A percentile compares a stretch with the other conserved stretches of the same genome.
These are phyloP conservation scores for Xylona heveae DNA, from an alignment of 495 filamentous ascomycete genomes.

Conservation along the genomic window DNA sequence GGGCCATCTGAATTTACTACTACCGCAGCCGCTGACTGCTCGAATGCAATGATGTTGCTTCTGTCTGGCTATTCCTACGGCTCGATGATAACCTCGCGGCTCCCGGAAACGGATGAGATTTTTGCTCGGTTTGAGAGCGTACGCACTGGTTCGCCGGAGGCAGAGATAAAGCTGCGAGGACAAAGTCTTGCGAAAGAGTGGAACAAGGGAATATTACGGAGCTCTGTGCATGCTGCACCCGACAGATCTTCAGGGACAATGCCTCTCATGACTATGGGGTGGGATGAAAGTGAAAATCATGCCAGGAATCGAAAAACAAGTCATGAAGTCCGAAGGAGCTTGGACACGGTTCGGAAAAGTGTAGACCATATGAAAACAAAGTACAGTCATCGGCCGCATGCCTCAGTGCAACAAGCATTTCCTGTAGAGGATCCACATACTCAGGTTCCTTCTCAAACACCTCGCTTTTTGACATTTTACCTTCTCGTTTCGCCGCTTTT, in stretches of 20 bases:
- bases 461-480: conserved; percentile 30
- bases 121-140: conserved; percentile 32
- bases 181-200: conserved; percentile 34
- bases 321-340: conserved; percentile 7
- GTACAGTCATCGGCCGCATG: conserved; percentile 1
- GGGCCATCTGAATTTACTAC: not conserved
- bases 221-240: conserved; percentile 6
- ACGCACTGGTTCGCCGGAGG: conserved; percentile 25
- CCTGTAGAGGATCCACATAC: conserved; percentile 2
- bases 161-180: conserved; percentile 47
- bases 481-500: conserved; percentile 66
- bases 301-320: too few relatives aligned
- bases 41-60: conserved; percentile 29
- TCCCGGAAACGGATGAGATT: conserved; percentile 39
- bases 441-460: conserved; percentile 3
- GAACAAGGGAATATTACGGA: conserved; percentile 17
- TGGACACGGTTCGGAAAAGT: conserved; percentile 10
- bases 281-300: conserved; percentile 16
- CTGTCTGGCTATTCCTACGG: conserved; percentile 87
- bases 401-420: too few relatives aligned
- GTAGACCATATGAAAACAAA: conserved; percentile 6
- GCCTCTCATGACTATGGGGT: conserved; percentile 18
- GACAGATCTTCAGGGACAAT: conserved; percentile 12
- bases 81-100: conserved; percentile 51
- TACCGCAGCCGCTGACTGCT: not conserved